A percentile compares a stretch with the other conserved stretches of the same genome.
Evolutionary conservation across 2,329 filamentous ascomycete genomes (phyloP).

Genomic region (Trichoderma polysporum): DNA sequence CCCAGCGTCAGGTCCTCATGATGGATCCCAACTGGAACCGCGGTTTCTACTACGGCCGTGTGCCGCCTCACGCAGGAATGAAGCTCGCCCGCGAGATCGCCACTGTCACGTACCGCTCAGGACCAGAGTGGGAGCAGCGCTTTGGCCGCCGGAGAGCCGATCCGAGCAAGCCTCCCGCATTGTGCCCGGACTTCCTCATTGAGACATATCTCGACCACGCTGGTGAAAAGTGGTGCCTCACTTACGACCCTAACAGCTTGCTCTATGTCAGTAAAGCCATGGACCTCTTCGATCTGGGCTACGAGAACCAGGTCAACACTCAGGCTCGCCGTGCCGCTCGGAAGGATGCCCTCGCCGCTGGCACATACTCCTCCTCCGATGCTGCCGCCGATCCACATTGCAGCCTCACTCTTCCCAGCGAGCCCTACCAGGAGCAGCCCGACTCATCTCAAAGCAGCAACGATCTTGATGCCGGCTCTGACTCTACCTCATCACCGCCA

Average conservation of each 20-base stretch:
- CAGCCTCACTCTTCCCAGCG: constrained; percentile 76
- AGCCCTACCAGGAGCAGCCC: constrained; percentile 83
- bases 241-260: constrained; percentile 93
- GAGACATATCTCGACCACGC: constrained; percentile 98
- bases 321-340: constrained; percentile 61
- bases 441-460: constrained; percentile 30
- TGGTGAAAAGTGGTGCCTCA: constrained; percentile 95
- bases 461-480: constrained; percentile 36
- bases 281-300: constrained; percentile 93
- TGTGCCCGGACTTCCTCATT: constrained; percentile 97
- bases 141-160: constrained; percentile 89
- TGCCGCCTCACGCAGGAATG: constrained; percentile 95
- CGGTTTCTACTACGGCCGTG: constrained; percentile 84
- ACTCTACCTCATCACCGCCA: constrained; percentile 24
- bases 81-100: constrained; percentile 97
- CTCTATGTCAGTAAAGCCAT: constrained; percentile 98
- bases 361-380: constrained; percentile 54
- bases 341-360: constrained; percentile 55
- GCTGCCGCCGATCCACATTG: constrained; percentile 51
- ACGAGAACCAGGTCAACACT: constrained; percentile 64
- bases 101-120: constrained; percentile 94
- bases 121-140: constrained; percentile 94
- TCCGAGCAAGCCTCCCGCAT: constrained; percentile 76
- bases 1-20: constrained; percentile 96
- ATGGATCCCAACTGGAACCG: constrained; percentile 98